Base-by-base conservation (phyloP, 2,329 filamentous ascomycete species). In the Lithohypha guttulata region DNA sequence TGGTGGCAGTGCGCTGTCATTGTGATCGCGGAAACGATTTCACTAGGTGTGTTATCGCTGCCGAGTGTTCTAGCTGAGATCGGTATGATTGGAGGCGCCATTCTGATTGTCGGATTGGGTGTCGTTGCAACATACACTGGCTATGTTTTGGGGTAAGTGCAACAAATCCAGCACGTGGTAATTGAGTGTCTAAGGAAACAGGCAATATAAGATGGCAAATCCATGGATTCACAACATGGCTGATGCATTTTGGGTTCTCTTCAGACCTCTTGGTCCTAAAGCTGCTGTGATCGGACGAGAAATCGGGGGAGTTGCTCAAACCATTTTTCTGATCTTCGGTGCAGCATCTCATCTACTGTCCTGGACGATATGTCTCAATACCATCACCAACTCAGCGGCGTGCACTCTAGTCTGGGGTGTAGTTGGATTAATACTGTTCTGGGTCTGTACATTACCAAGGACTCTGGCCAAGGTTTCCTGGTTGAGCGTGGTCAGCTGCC, bases 311-410 rank as follows among this genome's bases (percentile, higher is more conserved):
- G 58, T 64, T 46, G 76, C 71, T 46, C 77, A 80, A 50, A 61
- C 71, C 7, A 58, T 83, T 13, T 75, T 82, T 57, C 63, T 84
- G 26, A 61, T 79, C 40, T 81, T 84, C 59, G 70, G 81, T 50
- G 77, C 80, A 59, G 77, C 72, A 22, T 80, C 77, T n/a, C 81
- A 85, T 59, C 66, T 81, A 36, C 62, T 84, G 45, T 81, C 78
- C 0, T 82, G 82, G 48, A 71, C 70, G 21, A 78, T 83, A 51
- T 79, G 79, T 48, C 72, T 83, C 58, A 77, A 77, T 50, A 75
- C 69, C 35, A 64, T 84, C 36, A 77, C 76, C 3, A 57, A 71
- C 3, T 69, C 79, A 45, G 71, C 66, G 0, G 68, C 70, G 1
- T 83, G 78, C 57, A 77, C 75, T 3, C 73, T 82, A 41, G 63